Conservation (phyloP, 2,329 filamentous ascomycete species). For the Alternaria viburni region DNA sequence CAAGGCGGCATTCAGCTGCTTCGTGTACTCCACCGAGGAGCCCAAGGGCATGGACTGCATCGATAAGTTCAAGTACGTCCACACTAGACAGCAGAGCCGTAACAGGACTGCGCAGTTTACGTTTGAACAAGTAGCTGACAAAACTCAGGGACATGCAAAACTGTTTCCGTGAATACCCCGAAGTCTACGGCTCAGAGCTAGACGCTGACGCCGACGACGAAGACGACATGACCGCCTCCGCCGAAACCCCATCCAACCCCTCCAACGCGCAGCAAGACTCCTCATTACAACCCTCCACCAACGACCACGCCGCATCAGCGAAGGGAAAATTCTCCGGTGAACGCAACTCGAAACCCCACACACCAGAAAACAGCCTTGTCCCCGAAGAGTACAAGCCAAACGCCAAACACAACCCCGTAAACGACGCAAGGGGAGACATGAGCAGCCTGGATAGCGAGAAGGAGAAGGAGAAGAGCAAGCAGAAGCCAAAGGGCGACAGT, state of each 20-base stretch:
- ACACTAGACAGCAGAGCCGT: neutral
- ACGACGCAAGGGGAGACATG: conserved; percentile 12
- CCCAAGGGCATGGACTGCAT: conserved; percentile 98
- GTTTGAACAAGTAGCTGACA: conserved; percentile 6
- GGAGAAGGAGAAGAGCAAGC: conserved; percentile 13
- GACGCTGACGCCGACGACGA: conserved; percentile 79
- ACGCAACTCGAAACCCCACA: conserved; percentile 13
- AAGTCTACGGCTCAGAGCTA: conserved; percentile 89
- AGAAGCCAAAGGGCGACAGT: conserved; percentile 1
- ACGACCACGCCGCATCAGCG: conserved; percentile 7
- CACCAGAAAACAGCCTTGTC: conserved; percentile 21
- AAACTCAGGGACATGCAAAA: conserved; percentile 84
- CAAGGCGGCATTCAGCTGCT: conserved; percentile 95
- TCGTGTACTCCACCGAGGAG: conserved; percentile 92
- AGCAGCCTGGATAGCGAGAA: conserved; percentile 12
- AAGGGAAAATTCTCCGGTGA: conserved; percentile 12
- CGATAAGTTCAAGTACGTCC: conserved; percentile 89
- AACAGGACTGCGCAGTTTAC: neutral
- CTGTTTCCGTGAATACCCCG: conserved; percentile 91
- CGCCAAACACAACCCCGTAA: conserved; percentile 9
- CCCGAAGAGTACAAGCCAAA: conserved; percentile 27
- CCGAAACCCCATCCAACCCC: conserved; percentile 6
- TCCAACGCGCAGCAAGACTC: neutral
- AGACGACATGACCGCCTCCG: conserved; percentile 50
- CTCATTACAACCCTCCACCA: conserved; percentile 3